Conservation (phyloP, 805 yeast species). For the Suhomyces vadensis region DNA sequence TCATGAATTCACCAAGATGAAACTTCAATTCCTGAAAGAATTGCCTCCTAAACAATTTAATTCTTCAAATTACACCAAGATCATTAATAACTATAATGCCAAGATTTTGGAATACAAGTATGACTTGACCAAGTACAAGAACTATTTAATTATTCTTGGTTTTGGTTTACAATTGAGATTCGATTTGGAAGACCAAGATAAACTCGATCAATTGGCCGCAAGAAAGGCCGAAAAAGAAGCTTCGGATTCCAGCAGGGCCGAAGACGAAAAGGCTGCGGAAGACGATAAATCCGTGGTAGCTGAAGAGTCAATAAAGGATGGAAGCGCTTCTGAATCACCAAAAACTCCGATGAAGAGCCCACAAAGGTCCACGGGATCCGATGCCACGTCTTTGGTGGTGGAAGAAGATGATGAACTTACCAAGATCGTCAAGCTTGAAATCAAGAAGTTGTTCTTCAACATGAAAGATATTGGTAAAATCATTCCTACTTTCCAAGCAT, state of each 20-base stretch:
- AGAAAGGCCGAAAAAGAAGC: neutral
- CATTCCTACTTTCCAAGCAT: conserved; percentile 35
- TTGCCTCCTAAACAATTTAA: conserved; percentile 23
- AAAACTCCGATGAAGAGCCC: neutral
- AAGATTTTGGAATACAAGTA: conserved; percentile 45
- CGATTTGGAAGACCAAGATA: conserved; percentile 39
- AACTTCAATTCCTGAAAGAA: conserved; percentile 28
- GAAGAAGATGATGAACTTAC: conserved; percentile 28
- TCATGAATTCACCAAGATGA: conserved; percentile 32
- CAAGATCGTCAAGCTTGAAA: conserved; percentile 34
- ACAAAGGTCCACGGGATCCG: neutral
- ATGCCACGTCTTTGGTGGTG: neutral
- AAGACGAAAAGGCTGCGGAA: conserved; percentile 6
- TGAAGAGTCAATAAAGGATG: neutral
- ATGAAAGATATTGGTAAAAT: conserved; percentile 33
- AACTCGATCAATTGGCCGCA: conserved; percentile 5
- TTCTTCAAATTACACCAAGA: conserved; percentile 35
- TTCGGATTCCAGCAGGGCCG: neutral
- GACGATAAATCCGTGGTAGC: conserved; percentile 8
- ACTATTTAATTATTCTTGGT: conserved; percentile 47
- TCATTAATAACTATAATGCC: conserved; percentile 41
- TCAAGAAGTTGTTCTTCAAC: conserved; percentile 30
- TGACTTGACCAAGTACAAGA: conserved; percentile 47
- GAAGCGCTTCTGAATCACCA: neutral
- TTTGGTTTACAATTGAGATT: conserved; percentile 48